Evolutionary conservation across 1,284 basidiomycete genomes (phyloP), one percentile per base, ranked within the genome.

Genomic region (Puccinia horiana): DNA sequence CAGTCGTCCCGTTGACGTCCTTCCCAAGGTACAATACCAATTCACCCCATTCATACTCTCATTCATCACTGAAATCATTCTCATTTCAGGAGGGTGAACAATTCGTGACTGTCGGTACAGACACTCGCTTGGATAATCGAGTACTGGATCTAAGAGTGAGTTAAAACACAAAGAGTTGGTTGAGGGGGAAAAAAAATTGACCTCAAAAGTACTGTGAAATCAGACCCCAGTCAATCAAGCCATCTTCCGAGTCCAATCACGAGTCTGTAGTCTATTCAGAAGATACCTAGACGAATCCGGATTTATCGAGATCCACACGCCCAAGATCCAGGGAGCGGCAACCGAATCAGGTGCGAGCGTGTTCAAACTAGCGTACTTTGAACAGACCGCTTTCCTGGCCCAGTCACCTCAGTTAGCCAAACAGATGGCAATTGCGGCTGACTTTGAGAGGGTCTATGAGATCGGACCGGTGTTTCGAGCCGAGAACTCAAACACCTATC

Each of bases 351-450:
- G 97, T 18, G 94, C 97, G 26, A 94, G 93, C 49, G 97, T 99
- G 56, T 99, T 99, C 90, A 96, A 96, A 89, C 95, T 99, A 76
- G 91, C 91, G 86, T 99, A 99, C 88, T 99, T 99, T 89, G 98
- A 98, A 89, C 92, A 76, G 42, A 37, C 49, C 35, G 97, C 97
- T 0, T 99, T 91, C 90, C 91, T 99, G 40, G 97, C 97, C 9
- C 97, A 99, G 88, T 94, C 93, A 72, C 97, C 97, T 63, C 97
- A 99, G 87, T 90, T 99, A 20, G 94, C 94, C 73, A 99, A 99
- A 88, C 97, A 99, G 88, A 99, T 99, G 97, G 94, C 94, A 83
- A 99, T 99, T 85, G 94, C 96, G 49, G 95, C 95, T 83, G 97
- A 99, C 89, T 96, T 99, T 87, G 96, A 97, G 87, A 91, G 94